phyloP scores from a whole-genome alignment of 441 rosid species.

The Pelargonium cotyledonis region DNA sequence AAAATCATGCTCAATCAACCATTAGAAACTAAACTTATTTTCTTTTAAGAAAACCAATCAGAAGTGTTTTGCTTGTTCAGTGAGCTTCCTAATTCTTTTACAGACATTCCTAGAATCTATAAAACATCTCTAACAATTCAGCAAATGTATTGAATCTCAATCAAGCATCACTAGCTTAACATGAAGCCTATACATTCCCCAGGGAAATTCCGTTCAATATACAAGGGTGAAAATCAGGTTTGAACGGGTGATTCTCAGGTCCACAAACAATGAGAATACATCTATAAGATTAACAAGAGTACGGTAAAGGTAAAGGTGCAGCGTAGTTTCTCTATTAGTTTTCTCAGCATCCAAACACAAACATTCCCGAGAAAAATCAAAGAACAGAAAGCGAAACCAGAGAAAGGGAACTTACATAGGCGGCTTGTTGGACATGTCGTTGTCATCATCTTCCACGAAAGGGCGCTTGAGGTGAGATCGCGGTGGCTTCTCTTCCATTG shows the following conservation, averaged over 20 bases:
- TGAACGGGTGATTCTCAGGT: not conserved
- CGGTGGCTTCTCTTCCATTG: slow-evolving; percentile 5
- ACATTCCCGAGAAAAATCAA: not conserved
- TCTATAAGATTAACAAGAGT: not conserved
- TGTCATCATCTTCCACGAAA: not conserved
- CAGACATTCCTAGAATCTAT: not conserved
- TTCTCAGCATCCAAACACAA: slow-evolving; percentile 4
- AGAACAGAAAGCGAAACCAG: not conserved
- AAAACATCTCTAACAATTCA: not conserved
- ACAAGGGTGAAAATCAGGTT: not conserved
- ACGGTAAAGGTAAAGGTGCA: not conserved
- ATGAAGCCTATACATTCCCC: not conserved
- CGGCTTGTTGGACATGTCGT: slow-evolving; percentile 1
- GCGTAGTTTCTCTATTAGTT: not conserved
- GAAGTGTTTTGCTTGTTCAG: not conserved
- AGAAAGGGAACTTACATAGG: not conserved
- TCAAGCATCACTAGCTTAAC: not conserved
- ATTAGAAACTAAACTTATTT: not conserved
- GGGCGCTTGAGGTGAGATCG: not conserved
- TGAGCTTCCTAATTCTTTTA: not conserved
- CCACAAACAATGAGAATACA: not conserved
- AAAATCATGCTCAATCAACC: not conserved
- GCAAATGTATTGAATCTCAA: not conserved
- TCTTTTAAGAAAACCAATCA: not conserved
- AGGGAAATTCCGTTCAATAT: not conserved